A percentile compares a stretch with the other conserved stretches of the same genome.
Conservation (phyloP, 352 stramenopile species). For the Phytophthora nicotianae region DNA sequence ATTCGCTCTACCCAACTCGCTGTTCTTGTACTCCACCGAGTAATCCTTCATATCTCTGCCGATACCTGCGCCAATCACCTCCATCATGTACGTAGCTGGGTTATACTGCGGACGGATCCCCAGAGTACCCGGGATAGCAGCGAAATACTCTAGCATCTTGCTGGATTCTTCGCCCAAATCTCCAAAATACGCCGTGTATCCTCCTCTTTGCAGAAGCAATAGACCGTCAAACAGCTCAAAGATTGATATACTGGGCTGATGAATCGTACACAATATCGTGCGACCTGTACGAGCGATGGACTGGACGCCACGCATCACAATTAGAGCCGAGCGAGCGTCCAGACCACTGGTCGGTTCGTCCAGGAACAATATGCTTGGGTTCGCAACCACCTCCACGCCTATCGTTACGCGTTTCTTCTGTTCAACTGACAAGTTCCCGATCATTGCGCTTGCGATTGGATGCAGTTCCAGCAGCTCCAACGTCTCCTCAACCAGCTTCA, state of each 20-base stretch:
- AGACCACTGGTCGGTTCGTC: constrained; percentile 93
- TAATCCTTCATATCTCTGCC: constrained; percentile 67
- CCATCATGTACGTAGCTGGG: constrained; percentile 92
- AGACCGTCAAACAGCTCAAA: constrained; percentile 94
- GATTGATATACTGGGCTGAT: constrained; percentile 80
- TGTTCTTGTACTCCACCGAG: constrained; percentile 55
- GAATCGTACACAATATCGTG: constrained; percentile 78
- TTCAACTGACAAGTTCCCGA: constrained; percentile 54
- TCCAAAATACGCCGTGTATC: constrained; percentile 84
- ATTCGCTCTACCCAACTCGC: constrained; percentile 40
- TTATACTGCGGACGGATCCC: constrained; percentile 82
- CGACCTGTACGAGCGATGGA: constrained; percentile 86
- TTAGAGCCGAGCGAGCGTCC: constrained; percentile 83
- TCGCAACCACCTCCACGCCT: constrained; percentile 92
- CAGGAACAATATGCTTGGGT: constrained; percentile 94
- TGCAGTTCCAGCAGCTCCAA: constrained; percentile 65
- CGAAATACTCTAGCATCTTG: constrained; percentile 89
- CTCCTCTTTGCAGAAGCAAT: constrained; percentile 81
- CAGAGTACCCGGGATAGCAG: constrained; percentile 65
- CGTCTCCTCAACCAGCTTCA: constrained; percentile 59
- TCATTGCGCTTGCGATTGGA: constrained; percentile 47
- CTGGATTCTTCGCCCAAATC: constrained; percentile 75
- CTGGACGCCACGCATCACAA: constrained; percentile 87
- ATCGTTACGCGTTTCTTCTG: constrained; percentile 93
- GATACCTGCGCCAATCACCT: constrained; percentile 81